Conservation (phyloP, 2,329 filamentous ascomycete genomes). For the Aspergillus ibericus region DNA sequence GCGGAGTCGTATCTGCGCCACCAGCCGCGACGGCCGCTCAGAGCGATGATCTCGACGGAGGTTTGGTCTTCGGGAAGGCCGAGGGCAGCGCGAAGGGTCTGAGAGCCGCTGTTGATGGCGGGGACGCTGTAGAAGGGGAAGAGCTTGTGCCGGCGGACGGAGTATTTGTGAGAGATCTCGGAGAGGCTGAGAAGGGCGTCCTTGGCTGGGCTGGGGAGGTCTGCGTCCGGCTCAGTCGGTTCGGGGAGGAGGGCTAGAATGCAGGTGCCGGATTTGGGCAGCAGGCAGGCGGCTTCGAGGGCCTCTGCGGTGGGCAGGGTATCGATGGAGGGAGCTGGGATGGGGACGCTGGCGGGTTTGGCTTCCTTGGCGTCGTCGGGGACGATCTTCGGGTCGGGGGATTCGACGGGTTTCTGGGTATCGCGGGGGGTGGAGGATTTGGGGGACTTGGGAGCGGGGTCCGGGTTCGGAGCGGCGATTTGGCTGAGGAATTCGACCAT, state of each 20-base stretch:
- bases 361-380: slow-evolving; percentile 34
- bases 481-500: slow-evolving; percentile 83
- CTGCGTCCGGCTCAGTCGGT: slow-evolving; percentile 52
- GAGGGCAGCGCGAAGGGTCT: slow-evolving; percentile 60
- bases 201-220: slow-evolving; percentile 42
- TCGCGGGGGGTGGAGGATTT: slow-evolving; percentile 43
- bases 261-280: slow-evolving; percentile 75
- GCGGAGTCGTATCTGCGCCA: slow-evolving; percentile 69
- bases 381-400: slow-evolving; percentile 52
- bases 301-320: slow-evolving; percentile 64
- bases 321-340: slow-evolving; percentile 63
- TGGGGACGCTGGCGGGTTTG: slow-evolving; percentile 51
- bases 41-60: slow-evolving; percentile 68
- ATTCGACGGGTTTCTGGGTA: slow-evolving; percentile 54
- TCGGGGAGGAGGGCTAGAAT: slow-evolving; percentile 71
- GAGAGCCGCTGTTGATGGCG: slow-evolving; percentile 58
- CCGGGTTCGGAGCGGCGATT: slow-evolving; percentile 74
- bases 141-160: slow-evolving; percentile 62
- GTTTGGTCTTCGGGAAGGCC: slow-evolving; percentile 53
- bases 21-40: slow-evolving; percentile 86
- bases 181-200: slow-evolving; percentile 65
- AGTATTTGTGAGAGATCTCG: slow-evolving; percentile 74
- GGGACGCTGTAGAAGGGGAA: slow-evolving; percentile 84
- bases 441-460: slow-evolving; percentile 57
- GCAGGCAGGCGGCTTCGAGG: slow-evolving; percentile 71